Base-by-base conservation (phyloP, 1,139 yeast species). In the Suhomyces chickasaworum region DNA sequence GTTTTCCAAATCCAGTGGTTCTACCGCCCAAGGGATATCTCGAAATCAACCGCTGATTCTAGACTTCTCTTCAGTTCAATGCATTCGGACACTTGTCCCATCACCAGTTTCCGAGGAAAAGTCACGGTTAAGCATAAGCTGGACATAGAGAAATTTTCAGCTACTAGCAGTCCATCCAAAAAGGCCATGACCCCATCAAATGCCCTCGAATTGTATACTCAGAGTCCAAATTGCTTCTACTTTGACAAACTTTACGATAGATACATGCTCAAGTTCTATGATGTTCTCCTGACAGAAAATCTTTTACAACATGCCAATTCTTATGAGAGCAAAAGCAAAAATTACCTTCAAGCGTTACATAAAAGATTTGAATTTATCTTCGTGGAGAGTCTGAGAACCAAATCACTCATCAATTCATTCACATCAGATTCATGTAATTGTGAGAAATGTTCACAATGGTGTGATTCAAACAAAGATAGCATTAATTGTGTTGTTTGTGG, bases 181-280 rank as follows among this genome's bases (percentile, higher is more conserved):
- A 57, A 58, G 44, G 51, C 63, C 0, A 39, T 59, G 10, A 55
- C 63, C 10, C 59, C 65, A 5, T 29, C 44, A 10, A 49, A 59
- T 3, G 55, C 65, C 4, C 48, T 74, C 17, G 89, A 84, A 42
- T 67, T 63, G 5, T 88, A 77, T 60, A 72, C 83, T 33, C 68
- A 69, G 36, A 61, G 63, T 22, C 89, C 96, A 1, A 84, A 86
- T 60, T 73, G 78, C 47, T 93, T 93, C 64, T 91, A 89, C 73
- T 90, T 89, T 61, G 93, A 89, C 55, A 84, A 86, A 60, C 72
- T 93, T 30, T 93, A 85, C 65, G 98, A 93, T 65, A 71, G 96
- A 48, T 89, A 89, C 64, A 89, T 91, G 80, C 77, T 86, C 56
- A 83, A 86, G 54, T 84, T 87, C 65, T 93, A 87, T 63, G 96